phyloP scores from a whole-genome alignment of 805 yeast genomes.

The Yarrowia sp. region DNA sequence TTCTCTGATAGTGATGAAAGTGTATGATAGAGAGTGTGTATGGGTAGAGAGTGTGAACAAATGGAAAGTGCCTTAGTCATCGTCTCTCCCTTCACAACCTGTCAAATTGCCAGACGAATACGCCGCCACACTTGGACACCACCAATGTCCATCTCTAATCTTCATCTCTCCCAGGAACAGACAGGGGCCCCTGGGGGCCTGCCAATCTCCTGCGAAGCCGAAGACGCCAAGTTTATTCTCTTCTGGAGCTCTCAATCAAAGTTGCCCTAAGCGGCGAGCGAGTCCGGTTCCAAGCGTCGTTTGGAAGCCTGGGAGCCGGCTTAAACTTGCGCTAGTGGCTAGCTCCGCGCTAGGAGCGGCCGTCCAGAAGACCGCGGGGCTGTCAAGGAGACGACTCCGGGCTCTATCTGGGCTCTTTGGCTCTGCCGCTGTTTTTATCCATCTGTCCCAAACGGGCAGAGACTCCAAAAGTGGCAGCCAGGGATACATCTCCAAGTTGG shows the following conservation, averaged over 20 bases:
- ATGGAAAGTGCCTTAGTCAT: too few relatives aligned
- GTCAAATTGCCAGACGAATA: too few relatives aligned
- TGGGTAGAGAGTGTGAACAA: too few relatives aligned
- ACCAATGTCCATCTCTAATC: too few relatives aligned
- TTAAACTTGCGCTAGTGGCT: not conserved
- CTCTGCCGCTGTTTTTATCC: not conserved
- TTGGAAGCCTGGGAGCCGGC: not conserved
- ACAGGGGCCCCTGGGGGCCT: slow-evolving; percentile 5
- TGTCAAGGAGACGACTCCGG: not conserved
- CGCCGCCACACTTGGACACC: too few relatives aligned
- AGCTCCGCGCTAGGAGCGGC: not conserved
- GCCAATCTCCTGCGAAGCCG: slow-evolving; percentile 30
- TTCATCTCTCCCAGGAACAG: too few relatives aligned
- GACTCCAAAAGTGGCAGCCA: slow-evolving; percentile 16
- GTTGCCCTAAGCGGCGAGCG: too few relatives aligned
- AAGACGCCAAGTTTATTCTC: slow-evolving; percentile 21
- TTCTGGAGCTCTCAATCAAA: not conserved
- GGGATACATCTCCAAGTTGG: slow-evolving; percentile 3
- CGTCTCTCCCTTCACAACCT: too few relatives aligned
- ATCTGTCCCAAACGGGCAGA: slow-evolving; percentile 14
- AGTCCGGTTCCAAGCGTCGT: not conserved
- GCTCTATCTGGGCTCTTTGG: too few relatives aligned
- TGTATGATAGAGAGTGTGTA: too few relatives aligned
- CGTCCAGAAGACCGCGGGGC: not conserved
- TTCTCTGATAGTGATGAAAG: too few relatives aligned